phyloP scores from a whole-genome alignment of 2,329 filamentous ascomycete species.

The Metarhizium robertsii region DNA sequence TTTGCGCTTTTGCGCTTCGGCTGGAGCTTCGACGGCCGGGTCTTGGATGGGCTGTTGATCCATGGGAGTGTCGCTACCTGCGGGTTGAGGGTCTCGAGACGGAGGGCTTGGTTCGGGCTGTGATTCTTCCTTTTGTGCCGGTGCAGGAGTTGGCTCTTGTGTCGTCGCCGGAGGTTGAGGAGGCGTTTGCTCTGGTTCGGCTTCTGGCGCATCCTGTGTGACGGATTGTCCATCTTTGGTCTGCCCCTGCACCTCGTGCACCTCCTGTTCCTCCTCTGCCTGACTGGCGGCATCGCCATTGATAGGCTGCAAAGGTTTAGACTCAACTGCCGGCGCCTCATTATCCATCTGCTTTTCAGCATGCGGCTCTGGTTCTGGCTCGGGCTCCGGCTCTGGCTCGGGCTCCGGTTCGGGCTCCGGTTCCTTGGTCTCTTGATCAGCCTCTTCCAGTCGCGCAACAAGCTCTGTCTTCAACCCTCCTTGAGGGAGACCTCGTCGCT shows the following conservation, averaged over 20 bases:
- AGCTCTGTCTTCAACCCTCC: slow-evolving; percentile 65
- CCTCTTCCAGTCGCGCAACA: slow-evolving; percentile 49
- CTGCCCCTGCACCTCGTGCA: background rate
- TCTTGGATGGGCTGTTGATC: background rate
- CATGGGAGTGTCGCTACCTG: background rate
- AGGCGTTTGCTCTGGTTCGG: background rate
- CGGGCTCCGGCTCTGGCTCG: background rate
- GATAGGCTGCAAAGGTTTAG: background rate
- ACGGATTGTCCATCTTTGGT: background rate
- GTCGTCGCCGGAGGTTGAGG: background rate
- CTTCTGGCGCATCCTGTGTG: background rate
- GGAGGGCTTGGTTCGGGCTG: background rate
- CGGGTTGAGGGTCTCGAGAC: slow-evolving; percentile 2
- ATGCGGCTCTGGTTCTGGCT: background rate
- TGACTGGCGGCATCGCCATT: background rate
- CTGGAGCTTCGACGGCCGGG: slow-evolving; percentile 1
- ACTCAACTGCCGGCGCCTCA: background rate
- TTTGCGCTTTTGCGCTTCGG: slow-evolving; percentile 55
- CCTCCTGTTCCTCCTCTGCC: too few relatives aligned
- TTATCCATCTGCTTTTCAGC: background rate
- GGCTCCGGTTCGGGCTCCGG: background rate
- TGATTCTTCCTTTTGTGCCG: background rate
- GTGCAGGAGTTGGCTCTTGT: background rate
- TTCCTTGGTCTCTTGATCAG: slow-evolving; percentile 8
- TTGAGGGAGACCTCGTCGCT: slow-evolving; percentile 58